These are phyloP conservation scores for Lignosus rhinocerotis DNA, from an alignment of 1,284 basidiomycete species.

Conservation along the genomic window DNA sequence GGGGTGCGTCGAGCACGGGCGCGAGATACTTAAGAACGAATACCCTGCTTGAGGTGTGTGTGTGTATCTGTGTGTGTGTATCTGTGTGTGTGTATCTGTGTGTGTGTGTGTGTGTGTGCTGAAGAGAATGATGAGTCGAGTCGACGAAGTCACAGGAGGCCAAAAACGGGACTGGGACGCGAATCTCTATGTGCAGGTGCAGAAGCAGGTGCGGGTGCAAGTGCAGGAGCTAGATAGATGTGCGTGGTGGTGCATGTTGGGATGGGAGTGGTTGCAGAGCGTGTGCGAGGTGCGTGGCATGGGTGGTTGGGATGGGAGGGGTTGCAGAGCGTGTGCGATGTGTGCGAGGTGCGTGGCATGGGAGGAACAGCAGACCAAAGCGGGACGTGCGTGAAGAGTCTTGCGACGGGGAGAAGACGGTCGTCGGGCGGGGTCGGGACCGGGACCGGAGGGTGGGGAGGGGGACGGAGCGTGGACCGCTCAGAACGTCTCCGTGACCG, in stretches of 20 bases:
- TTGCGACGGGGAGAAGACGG: not conserved
- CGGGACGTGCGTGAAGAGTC: slow-evolving; percentile 7
- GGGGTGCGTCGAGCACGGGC: slow-evolving; percentile 23
- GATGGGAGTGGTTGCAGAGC: too few species aligned
- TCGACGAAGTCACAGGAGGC: too few species aligned
- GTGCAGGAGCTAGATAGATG: too few species aligned
- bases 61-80: not conserved
- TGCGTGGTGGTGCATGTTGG: too few species aligned
- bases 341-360: not conserved
- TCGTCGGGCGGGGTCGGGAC: not conserved
- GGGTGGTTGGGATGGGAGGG: not conserved
- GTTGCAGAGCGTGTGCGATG: too few species aligned
- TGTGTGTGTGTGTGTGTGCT: slow-evolving; percentile 5
- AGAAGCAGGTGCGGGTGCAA: too few species aligned
- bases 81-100: not conserved
- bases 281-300: not conserved
- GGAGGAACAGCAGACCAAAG: not conserved
- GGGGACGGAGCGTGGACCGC: slow-evolving; percentile 10
- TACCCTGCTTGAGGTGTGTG: not conserved
- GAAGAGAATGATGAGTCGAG: not conserved
- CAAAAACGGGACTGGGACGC: too few species aligned
- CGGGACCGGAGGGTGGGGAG: slow-evolving; percentile 4
- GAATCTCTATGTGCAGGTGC: too few species aligned
- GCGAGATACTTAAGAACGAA: slow-evolving; percentile 4
- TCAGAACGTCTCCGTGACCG: slow-evolving; percentile 54